Base-by-base conservation (phyloP, 2,329 filamentous ascomycete species). In the Sporothrix variecibatus region DNA sequence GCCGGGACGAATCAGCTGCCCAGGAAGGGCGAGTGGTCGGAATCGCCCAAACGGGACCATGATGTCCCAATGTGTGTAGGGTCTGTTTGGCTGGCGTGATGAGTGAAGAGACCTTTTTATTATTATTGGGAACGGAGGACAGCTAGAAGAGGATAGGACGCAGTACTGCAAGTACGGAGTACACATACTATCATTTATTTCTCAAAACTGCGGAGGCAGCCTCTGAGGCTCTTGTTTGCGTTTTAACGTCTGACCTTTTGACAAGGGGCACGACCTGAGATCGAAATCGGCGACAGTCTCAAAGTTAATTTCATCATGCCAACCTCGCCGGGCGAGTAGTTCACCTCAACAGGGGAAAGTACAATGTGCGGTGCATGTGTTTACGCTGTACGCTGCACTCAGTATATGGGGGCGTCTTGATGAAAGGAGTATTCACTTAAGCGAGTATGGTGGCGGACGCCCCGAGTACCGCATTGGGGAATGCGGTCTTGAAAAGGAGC, bases 361-460 rank as follows among this genome's bases (percentile, higher is more conserved):
- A 60, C 20, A 20, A 40, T 64, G 4, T 43, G 34, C 9, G 9
- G 34, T 34, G 38, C 9, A 26, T 43, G 15, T 34, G 28, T 20
- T 12, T 8, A 1, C 8, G 12, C 6, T 53, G 23, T 9, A 28
- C 5, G 34, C 34, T 34, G 56, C 12, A 26, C n/a, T 11, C n/a
- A 26, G 7, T 26, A 17, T 64, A 64, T 65, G 34, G 9, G n/a
- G 60, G 38, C n/a, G 11, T 43, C 12, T n/a, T 6, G 60, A 26
- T 23, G 20, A 40, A 64, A 20, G 60, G 60, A 2, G 34, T 43
- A 43, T 40, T 64, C 34, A 9, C 34, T 26, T 64, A 64, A 26
- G 60, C 60, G 60, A 64, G 20, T 46, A 65, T 43, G 34, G 20
- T 20, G 62, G 46, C 62, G 62, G 62, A 34, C 64, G 40, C 26